Evolutionary conservation across 495 filamentous ascomycete species (phyloP).

Genomic region (Gamarada debralockiae): DNA sequence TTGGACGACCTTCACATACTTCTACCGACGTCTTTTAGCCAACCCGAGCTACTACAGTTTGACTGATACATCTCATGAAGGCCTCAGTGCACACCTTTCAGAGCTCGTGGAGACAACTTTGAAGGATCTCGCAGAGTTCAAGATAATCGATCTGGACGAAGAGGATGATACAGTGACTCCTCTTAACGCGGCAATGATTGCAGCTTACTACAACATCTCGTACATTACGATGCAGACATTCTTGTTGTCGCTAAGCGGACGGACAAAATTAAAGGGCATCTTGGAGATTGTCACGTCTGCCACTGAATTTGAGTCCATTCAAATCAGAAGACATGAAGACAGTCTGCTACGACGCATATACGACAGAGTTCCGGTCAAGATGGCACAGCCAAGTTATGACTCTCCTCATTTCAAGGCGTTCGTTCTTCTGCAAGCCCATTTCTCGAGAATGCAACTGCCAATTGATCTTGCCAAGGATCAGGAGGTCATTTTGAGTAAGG

Average conservation of each 20-base stretch:
- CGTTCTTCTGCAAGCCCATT: constrained; percentile 92
- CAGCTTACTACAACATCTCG: constrained; percentile 98
- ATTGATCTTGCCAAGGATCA: constrained; percentile 98
- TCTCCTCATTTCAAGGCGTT: constrained; percentile 98
- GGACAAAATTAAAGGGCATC: constrained; percentile 92
- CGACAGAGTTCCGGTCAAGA: constrained; percentile 91
- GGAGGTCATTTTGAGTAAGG: constrained; percentile 78
- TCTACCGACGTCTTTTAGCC: constrained; percentile 93
- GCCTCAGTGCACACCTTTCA: constrained; percentile 88
- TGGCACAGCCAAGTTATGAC: constrained; percentile 78
- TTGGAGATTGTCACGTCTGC: constrained; percentile 96
- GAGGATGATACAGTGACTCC: constrained; percentile 90
- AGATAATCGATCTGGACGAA: constrained; percentile 95
- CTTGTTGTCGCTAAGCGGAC: constrained; percentile 84
- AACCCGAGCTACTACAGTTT: constrained; percentile 97
- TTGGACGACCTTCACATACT: constrained; percentile 98
- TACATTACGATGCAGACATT: constrained; percentile 99
- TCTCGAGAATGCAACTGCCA: constrained; percentile 93
- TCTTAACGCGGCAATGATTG: constrained; percentile 95
- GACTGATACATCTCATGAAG: constrained; percentile 85
- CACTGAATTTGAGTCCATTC: constrained; percentile 92
- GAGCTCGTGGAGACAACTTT: constrained; percentile 92
- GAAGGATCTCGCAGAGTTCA: constrained; percentile 82
- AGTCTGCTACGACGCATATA: constrained; percentile 87
- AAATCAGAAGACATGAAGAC: constrained; percentile 92